Evolutionary conservation across 257 asterid genomes (phyloP).

Genomic region (Plectranthus barbatus): DNA sequence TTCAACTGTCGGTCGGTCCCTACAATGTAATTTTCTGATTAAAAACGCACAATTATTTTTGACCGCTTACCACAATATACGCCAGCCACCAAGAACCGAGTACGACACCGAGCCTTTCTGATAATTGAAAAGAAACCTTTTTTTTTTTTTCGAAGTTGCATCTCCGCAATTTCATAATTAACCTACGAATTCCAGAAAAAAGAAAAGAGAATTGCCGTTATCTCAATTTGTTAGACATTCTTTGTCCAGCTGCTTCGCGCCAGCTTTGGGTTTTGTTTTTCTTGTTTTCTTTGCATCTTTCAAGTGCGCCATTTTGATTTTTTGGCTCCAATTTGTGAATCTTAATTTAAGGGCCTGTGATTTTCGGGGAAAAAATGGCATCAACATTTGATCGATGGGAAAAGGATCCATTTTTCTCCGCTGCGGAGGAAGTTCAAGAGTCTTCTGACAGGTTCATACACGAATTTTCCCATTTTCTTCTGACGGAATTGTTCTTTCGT

Average conservation of each 20-base stretch:
- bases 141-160: neutral
- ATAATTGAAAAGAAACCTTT: neutral
- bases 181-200: slow-evolving; percentile 8
- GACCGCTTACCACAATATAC: slow-evolving; percentile 20
- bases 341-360: neutral
- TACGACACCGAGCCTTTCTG: slow-evolving; percentile 20
- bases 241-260: slow-evolving; percentile 1
- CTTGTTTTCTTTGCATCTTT: neutral
- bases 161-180: neutral
- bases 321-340: slow-evolving; percentile 10
- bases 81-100: slow-evolving; percentile 16
- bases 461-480: neutral
- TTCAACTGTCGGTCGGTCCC: neutral
- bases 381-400: slow-evolving; percentile 87
- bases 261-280: slow-evolving; percentile 19
- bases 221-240: neutral
- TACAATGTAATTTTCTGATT: neutral
- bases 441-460: slow-evolving; percentile 73
- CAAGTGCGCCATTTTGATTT: slow-evolving; percentile 14
- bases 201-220: neutral
- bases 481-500: neutral
- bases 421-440: slow-evolving; percentile 96
- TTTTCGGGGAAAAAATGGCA: slow-evolving; percentile 34
- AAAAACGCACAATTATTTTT: slow-evolving; percentile 15
- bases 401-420: slow-evolving; percentile 84